phyloP scores from a whole-genome alignment of 1,139 yeast species.

The Insectozyma bohioensis region DNA sequence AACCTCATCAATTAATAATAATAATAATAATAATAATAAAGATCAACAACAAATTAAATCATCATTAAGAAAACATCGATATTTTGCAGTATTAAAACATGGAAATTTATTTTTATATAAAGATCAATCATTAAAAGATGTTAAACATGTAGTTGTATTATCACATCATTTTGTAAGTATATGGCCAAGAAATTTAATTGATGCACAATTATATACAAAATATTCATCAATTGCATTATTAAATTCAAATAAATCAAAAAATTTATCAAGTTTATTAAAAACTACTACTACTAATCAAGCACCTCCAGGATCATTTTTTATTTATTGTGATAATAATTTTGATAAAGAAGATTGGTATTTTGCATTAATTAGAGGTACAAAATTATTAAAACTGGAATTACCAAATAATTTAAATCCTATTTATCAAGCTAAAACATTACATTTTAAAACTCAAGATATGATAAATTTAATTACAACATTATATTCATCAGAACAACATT shows the following conservation, averaged over 20 bases:
- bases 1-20: background rate
- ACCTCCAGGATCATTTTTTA: constrained; percentile 60
- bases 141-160: constrained; percentile 77
- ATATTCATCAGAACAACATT: constrained; percentile 79
- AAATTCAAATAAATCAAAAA: constrained; percentile 20
- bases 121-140: constrained; percentile 63
- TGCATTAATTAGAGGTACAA: constrained; percentile 74
- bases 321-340: constrained; percentile 73
- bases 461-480: constrained; percentile 71
- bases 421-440: constrained; percentile 68
- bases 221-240: constrained; percentile 75
- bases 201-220: constrained; percentile 77
- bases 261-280: too few species aligned
- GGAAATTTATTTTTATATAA: constrained; percentile 83
- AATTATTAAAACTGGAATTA: constrained; percentile 23
- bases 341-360: constrained; percentile 95
- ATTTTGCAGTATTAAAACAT: constrained; percentile 70
- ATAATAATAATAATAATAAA: constrained; percentile 1
- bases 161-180: constrained; percentile 67
- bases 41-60: constrained; percentile 11
- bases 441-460: constrained; percentile 70
- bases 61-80: constrained; percentile 54
- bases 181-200: constrained; percentile 82
- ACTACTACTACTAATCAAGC: constrained; percentile 24
- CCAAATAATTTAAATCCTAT: constrained; percentile 26